These are phyloP conservation scores for Trapa incisa DNA, from an alignment of 345 rosid species.

Conservation along the genomic window DNA sequence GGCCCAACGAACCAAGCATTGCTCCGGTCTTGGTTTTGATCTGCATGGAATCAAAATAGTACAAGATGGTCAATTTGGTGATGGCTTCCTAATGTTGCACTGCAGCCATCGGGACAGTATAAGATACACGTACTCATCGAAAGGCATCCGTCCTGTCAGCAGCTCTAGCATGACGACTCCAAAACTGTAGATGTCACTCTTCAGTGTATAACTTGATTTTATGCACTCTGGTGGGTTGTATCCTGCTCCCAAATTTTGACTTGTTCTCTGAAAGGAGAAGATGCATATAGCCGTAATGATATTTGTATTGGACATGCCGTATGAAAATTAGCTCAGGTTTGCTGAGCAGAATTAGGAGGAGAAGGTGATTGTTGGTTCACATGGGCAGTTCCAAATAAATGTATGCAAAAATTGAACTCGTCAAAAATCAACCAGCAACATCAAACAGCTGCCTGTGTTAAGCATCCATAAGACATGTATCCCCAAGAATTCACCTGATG, in stretches of 20 bases:
- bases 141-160: slow-evolving; percentile 73
- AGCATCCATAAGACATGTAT: neutral
- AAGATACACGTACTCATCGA: slow-evolving; percentile 37
- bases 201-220: slow-evolving; percentile 51
- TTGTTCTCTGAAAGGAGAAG: slow-evolving; percentile 42
- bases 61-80: neutral
- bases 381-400: neutral
- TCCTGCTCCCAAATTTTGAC: slow-evolving; percentile 82
- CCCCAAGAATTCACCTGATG: slow-evolving; percentile 36
- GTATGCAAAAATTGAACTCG: neutral
- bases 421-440: neutral
- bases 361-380: neutral
- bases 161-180: slow-evolving; percentile 96
- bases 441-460: too few species aligned
- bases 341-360: neutral
- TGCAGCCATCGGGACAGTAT: neutral
- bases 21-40: slow-evolving; percentile 54
- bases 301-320: neutral
- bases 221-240: slow-evolving; percentile 93
- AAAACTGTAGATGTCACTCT: slow-evolving; percentile 85
- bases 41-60: slow-evolving; percentile 13
- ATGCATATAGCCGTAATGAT: neutral
- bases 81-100: neutral
- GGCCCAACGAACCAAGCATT: slow-evolving; percentile 78
- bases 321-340: neutral